These are phyloP conservation scores for Dissophora ornata DNA, from an alignment of 192 early-diverging fungal species.

Conservation along the genomic window DNA sequence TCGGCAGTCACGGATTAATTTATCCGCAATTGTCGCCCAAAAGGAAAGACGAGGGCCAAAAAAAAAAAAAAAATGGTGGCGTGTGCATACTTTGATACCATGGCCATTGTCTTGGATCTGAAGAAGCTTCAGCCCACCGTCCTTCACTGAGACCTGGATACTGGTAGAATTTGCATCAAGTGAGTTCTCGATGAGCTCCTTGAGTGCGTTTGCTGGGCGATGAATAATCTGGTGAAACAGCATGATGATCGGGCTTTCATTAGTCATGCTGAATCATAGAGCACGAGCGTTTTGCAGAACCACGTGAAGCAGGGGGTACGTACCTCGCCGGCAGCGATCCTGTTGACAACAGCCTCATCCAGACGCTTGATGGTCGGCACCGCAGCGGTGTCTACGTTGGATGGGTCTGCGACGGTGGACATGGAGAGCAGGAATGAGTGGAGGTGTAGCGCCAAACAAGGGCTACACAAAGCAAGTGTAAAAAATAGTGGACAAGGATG, in stretches of 20 bases:
- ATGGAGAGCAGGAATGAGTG: background rate
- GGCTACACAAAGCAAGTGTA: background rate
- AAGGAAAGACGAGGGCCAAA: no score
- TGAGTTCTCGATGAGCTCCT: conserved; percentile 97
- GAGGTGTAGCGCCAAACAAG: no score
- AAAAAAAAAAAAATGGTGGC: conserved; percentile 34
- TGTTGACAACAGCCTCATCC: conserved; percentile 89
- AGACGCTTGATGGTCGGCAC: conserved; percentile 77
- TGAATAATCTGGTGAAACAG: conserved; percentile 82
- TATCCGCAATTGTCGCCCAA: background rate
- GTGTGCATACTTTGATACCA: conserved; percentile 75
- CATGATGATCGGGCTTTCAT: background rate
- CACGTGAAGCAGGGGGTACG: no score
- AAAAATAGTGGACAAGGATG: background rate
- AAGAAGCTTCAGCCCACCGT: conserved; percentile 93
- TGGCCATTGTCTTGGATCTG: conserved; percentile 97
- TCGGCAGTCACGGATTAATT: conserved; percentile 4
- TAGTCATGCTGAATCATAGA: background rate
- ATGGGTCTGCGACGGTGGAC: conserved; percentile 1
- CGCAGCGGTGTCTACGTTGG: background rate
- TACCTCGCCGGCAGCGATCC: conserved; percentile 98
- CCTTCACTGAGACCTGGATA: conserved; percentile 86
- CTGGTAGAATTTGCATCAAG: conserved; percentile 92
- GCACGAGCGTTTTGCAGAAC: no score
- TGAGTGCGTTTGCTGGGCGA: conserved; percentile 93